Conservation (phyloP, 2,329 filamentous ascomycete genomes). For the Penicillium griseofulvum region DNA sequence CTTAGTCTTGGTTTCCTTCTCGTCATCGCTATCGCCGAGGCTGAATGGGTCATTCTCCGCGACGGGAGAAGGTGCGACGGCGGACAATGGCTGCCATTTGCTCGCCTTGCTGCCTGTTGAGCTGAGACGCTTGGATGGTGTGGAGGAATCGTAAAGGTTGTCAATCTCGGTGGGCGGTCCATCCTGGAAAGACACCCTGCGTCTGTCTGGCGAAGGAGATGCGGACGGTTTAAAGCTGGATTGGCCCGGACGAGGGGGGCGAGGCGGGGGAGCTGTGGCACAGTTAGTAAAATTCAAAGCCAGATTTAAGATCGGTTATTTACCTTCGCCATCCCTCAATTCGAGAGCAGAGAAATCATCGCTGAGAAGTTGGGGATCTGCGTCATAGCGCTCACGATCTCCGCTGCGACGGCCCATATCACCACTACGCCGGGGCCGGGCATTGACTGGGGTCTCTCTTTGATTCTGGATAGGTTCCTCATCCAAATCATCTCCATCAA, state of each 20-base stretch:
- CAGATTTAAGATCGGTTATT: not conserved
- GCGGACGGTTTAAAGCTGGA: constrained; percentile 74
- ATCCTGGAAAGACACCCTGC: constrained; percentile 58
- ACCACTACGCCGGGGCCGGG: constrained; percentile 57
- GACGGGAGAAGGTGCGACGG: constrained; percentile 79
- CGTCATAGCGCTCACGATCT: constrained; percentile 90
- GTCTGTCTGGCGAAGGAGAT: constrained; percentile 52
- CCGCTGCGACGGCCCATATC: constrained; percentile 70
- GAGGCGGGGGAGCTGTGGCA: constrained; percentile 53
- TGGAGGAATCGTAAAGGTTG: constrained; percentile 65
- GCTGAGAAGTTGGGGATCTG: constrained; percentile 82
- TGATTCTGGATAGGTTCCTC: constrained; percentile 27
- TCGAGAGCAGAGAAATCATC: constrained; percentile 78
- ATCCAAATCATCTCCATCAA: constrained; percentile 77
- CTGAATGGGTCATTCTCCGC: constrained; percentile 94
- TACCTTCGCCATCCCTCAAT: constrained; percentile 61
- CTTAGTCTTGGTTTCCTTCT: constrained; percentile 72
- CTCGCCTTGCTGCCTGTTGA: constrained; percentile 64
- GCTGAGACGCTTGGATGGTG: constrained; percentile 54
- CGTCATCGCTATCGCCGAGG: constrained; percentile 91
- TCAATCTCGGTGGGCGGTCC: constrained; percentile 77
- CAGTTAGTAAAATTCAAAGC: constrained; percentile 4
- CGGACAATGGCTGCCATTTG: constrained; percentile 95
- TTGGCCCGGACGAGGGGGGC: constrained; percentile 65
- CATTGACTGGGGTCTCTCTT: constrained; percentile 39